phyloP scores from a whole-genome alignment of 2,329 filamentous ascomycete species.

The Ceratocystis destructans region DNA sequence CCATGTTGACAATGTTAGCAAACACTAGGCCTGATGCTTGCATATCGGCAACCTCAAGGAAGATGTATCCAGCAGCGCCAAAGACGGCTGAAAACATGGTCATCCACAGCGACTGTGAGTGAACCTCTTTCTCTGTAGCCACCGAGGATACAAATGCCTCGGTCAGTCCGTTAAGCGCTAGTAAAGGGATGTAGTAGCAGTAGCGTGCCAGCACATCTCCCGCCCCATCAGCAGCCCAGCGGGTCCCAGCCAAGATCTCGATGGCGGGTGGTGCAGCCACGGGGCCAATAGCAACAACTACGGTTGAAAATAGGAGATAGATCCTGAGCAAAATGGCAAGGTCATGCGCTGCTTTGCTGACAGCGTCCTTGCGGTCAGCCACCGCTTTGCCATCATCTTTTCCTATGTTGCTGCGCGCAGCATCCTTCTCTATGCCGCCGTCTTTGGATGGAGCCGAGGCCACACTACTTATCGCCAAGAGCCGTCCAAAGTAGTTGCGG shows the following conservation, averaged over 20 bases:
- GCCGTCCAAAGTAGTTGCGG: slow-evolving; percentile 73
- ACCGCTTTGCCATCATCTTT: background rate
- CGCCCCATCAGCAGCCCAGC: slow-evolving; percentile 63
- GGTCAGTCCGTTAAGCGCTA: slow-evolving; percentile 80
- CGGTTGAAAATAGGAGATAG: slow-evolving; percentile 60
- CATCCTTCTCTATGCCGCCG: background rate
- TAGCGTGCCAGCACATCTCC: slow-evolving; percentile 63
- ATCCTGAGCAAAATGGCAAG: slow-evolving; percentile 52
- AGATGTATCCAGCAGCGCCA: slow-evolving; percentile 57
- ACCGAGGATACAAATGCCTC: slow-evolving; percentile 90
- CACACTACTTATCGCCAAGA: slow-evolving; percentile 39
- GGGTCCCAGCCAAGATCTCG: slow-evolving; percentile 57
- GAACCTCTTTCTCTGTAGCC: slow-evolving; percentile 60
- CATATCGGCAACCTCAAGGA: slow-evolving; percentile 52
- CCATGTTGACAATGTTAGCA: slow-evolving; percentile 86
- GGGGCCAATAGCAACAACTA: slow-evolving; percentile 59
- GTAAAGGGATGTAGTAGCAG: slow-evolving; percentile 83
- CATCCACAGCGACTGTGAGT: slow-evolving; percentile 74
- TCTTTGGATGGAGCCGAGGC: background rate
- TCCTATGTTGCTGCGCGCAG: background rate
- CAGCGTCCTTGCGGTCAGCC: slow-evolving; percentile 23
- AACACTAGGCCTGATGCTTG: slow-evolving; percentile 71
- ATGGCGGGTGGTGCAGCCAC: slow-evolving; percentile 60
- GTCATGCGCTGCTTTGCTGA: slow-evolving; percentile 35
- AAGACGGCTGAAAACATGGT: slow-evolving; percentile 64